These are phyloP conservation scores for Leccinellum luteum DNA, from an alignment of 768 basidiomycete species.

Conservation along the genomic window DNA sequence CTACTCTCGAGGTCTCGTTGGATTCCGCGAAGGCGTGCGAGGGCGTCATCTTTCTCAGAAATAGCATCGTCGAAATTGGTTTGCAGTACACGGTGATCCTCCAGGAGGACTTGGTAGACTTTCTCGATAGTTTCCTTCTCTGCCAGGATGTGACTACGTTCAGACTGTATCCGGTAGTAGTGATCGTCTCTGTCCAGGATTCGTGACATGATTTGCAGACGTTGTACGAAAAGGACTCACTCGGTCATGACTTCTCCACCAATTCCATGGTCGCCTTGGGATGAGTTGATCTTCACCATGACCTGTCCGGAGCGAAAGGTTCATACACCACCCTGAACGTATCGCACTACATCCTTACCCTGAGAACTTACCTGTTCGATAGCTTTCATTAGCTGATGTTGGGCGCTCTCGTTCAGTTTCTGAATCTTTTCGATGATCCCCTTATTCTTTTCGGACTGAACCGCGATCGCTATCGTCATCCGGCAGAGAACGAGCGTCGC, in stretches of 20 bases:
- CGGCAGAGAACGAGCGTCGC: constrained; percentile 77
- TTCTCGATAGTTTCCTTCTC: constrained; percentile 89
- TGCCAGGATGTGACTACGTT: constrained; percentile 67
- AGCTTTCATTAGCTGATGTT: constrained; percentile 88
- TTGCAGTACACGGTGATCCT: constrained; percentile 74
- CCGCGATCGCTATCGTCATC: constrained; percentile 79
- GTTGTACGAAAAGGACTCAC: constrained; percentile 43
- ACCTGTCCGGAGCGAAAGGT: constrained; percentile 42
- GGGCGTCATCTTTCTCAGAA: constrained; percentile 76
- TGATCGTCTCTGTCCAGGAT: constrained; percentile 68
- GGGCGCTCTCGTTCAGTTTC: constrained; percentile 73
- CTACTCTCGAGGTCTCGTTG: constrained; percentile 57
- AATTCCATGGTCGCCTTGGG: constrained; percentile 45
- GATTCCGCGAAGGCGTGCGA: constrained; percentile 57
- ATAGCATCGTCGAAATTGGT: constrained; percentile 72
- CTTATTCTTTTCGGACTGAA: constrained; percentile 87
- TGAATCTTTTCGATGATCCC: constrained; percentile 90
- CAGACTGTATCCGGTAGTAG: constrained; percentile 82
- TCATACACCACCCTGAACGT: not conserved
- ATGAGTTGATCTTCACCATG: constrained; percentile 68
- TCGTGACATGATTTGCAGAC: constrained; percentile 11
- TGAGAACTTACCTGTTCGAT: constrained; percentile 75
- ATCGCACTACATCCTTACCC: not conserved
- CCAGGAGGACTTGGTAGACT: constrained; percentile 69
- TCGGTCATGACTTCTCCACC: constrained; percentile 71